Percentiles rank a stretch among this genome's conserved stretches.
Conservation (phyloP, 106 monocot genomes). For the Platanthera zijinensis region DNA sequence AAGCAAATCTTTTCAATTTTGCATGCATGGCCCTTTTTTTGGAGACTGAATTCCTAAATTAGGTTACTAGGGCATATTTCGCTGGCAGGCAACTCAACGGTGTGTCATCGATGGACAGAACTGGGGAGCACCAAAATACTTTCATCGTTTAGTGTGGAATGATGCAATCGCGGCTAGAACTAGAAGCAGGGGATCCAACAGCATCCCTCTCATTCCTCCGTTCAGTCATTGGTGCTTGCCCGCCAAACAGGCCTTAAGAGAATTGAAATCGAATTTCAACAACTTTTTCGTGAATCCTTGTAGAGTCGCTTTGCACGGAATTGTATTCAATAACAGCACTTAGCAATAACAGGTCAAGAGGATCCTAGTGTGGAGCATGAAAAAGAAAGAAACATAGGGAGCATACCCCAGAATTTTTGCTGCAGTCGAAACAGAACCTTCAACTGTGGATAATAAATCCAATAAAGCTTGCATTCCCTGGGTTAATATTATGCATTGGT, state of each 20-base stretch:
- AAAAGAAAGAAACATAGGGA: slow-evolving; percentile 2
- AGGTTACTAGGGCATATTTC: neutral
- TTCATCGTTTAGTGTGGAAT: no score
- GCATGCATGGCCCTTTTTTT: neutral
- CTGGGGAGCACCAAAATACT: no score
- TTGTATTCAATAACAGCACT: neutral
- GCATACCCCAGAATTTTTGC: slow-evolving; percentile 80
- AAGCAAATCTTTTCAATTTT: neutral
- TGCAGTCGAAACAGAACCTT: slow-evolving; percentile 87
- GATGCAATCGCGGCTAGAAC: no score
- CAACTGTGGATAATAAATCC: slow-evolving; percentile 79
- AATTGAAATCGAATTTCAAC: neutral
- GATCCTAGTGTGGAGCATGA: neutral
- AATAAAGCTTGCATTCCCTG: slow-evolving; percentile 97
- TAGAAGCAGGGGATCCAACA: no score
- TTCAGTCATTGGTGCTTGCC: no score
- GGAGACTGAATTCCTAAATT: neutral
- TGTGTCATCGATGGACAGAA: no score
- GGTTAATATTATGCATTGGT: neutral
- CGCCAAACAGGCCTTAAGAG: no score
- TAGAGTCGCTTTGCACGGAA: neutral
- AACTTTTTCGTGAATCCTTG: neutral
- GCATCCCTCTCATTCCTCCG: no score
- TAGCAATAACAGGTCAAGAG: neutral
- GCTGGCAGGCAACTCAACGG: no score